A percentile compares a stretch with the other conserved stretches of the same genome.
Conservation (phyloP, 139 green algal species). For the Picochlorum sp. region DNA sequence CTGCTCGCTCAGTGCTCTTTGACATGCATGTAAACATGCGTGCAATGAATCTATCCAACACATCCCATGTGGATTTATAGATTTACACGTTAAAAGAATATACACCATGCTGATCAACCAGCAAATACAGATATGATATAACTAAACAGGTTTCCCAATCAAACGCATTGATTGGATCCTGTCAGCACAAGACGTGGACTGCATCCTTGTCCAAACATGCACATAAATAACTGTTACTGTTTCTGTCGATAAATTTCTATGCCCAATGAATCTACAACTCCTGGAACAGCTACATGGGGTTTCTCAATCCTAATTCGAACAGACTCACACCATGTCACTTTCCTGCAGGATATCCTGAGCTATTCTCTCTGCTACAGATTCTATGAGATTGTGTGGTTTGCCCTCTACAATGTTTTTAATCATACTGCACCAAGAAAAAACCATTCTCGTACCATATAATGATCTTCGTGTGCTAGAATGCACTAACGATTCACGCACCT, state of each 20-base stretch:
- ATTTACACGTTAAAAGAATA: too few species aligned
- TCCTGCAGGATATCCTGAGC: conserved; percentile 23
- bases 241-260: conserved; percentile 17
- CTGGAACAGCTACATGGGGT: conserved; percentile 47
- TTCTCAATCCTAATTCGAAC: conserved; percentile 41
- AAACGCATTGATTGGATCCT: too few species aligned
- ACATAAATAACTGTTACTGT: not conserved
- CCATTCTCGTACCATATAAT: not conserved
- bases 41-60: too few species aligned
- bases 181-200: too few species aligned
- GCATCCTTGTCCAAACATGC: not conserved
- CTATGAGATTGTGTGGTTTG: conserved; percentile 35
- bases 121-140: too few species aligned
- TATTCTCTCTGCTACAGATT: conserved; percentile 43
- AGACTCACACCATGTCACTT: conserved; percentile 18
- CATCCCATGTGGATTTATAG: too few species aligned
- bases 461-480: not conserved
- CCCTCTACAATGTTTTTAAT: conserved; percentile 46
- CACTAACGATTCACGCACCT: conserved; percentile 15
- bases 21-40: too few species aligned
- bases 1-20: too few species aligned
- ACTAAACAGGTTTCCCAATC: too few species aligned
- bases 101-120: too few species aligned
- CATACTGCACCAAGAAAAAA: conserved; percentile 20
- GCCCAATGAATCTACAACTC: conserved; percentile 44